These are phyloP conservation scores for Coccomyxa sp. DNA, from an alignment of 139 green algal species.

Conservation along the genomic window DNA sequence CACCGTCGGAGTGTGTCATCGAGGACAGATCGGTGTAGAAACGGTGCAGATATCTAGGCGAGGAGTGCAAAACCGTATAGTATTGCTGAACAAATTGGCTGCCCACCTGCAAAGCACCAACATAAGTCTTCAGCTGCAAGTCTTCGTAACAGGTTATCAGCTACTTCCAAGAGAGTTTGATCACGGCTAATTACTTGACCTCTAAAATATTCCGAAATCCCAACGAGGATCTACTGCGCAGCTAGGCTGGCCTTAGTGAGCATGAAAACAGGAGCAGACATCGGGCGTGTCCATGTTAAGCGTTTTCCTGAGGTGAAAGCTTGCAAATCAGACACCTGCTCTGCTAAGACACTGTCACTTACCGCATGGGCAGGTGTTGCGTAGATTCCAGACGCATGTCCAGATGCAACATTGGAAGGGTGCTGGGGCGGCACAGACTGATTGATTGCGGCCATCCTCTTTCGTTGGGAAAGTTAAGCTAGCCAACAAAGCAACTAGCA, in stretches of 20 bases:
- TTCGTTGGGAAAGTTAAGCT: not conserved
- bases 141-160: not conserved
- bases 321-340: not conserved
- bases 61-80: slow-evolving; percentile 73
- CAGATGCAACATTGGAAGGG: no score
- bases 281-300: no score
- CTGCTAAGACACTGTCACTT: not conserved
- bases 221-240: not conserved
- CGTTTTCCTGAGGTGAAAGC: not conserved
- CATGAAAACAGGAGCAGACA: not conserved
- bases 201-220: not conserved
- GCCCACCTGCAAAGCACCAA: slow-evolving; percentile 50
- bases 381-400: not conserved
- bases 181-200: not conserved
- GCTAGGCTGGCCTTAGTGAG: not conserved
- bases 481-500: not conserved
- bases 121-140: not conserved
- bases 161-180: not conserved
- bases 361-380: not conserved
- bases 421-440: no score
- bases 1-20: slow-evolving; percentile 45
- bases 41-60: slow-evolving; percentile 61
- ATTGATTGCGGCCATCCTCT: not conserved
- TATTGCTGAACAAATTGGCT: slow-evolving; percentile 83
- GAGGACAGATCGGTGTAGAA: slow-evolving; percentile 83